Conservation (phyloP, 2,329 filamentous ascomycete genomes). For the Hypoxylon sp. region DNA sequence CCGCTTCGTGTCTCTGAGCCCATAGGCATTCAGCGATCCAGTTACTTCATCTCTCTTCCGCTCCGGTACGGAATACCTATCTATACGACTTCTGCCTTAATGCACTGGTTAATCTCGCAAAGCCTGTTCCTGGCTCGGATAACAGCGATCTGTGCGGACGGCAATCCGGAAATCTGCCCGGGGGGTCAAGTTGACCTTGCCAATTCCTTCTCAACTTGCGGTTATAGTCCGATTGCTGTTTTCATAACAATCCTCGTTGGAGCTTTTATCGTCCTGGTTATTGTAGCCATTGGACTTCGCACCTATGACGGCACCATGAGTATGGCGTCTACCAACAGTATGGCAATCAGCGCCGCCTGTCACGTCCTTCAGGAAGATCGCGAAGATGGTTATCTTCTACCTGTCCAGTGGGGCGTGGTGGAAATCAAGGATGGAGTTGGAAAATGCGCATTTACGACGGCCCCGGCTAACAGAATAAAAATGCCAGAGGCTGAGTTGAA, state of each 20-base stretch:
- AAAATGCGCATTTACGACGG: conserved; percentile 48
- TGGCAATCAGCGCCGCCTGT: conserved; percentile 54
- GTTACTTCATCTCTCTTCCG: conserved; percentile 63
- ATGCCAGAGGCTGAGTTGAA: not conserved
- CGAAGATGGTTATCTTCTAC: conserved; percentile 46
- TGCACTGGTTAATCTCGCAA: conserved; percentile 67
- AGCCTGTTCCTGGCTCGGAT: conserved; percentile 59
- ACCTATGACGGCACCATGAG: conserved; percentile 54
- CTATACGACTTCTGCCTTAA: conserved; percentile 53
- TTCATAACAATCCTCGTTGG: conserved; percentile 39
- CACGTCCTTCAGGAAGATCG: conserved; percentile 47
- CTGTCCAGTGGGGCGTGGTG: conserved; percentile 51
- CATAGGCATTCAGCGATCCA: conserved; percentile 58
- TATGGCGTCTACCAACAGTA: conserved; percentile 54
- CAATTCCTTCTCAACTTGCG: conserved; percentile 32
- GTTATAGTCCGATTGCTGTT: conserved; percentile 23
- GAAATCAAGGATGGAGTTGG: conserved; percentile 43
- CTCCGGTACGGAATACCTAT: conserved; percentile 61
- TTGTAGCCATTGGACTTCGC: conserved; percentile 48
- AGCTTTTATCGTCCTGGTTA: conserved; percentile 26
- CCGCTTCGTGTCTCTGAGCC: conserved; percentile 61
- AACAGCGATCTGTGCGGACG: conserved; percentile 22
- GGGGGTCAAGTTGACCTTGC: conserved; percentile 15
- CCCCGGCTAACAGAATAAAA: conserved; percentile 13
- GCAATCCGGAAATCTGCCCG: conserved; percentile 6